A percentile compares a stretch with the other conserved stretches of the same genome.
Conservation (phyloP, 306 rosid genomes). For the Cicer arietinum region DNA sequence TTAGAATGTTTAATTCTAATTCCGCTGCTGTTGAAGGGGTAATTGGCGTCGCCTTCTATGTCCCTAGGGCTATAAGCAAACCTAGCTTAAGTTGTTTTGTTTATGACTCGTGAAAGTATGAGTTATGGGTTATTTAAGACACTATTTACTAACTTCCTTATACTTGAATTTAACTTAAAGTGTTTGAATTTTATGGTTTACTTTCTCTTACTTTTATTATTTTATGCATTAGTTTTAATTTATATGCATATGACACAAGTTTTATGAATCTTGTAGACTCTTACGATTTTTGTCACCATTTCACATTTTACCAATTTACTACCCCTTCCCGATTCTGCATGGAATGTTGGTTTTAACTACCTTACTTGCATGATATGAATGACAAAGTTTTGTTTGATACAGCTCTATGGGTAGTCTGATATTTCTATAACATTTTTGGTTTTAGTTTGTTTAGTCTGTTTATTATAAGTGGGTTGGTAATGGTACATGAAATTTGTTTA, state of each 20-base stretch:
- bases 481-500: slow-evolving; percentile 25
- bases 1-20: too few species aligned
- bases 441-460: slow-evolving; percentile 27
- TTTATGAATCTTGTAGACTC: not conserved
- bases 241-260: not conserved
- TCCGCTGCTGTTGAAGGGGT: too few species aligned
- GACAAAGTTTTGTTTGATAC: slow-evolving; percentile 7
- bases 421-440: slow-evolving; percentile 1
- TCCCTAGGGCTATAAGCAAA: too few species aligned
- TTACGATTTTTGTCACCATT: not conserved
- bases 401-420: slow-evolving; percentile 15
- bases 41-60: too few species aligned
- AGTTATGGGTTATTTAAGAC: not conserved
- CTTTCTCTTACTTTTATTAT: not conserved
- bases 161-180: not conserved
- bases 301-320: not conserved
- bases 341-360: too few species aligned
- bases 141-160: not conserved
- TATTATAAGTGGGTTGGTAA: slow-evolving; percentile 12
- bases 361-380: slow-evolving; percentile 1
- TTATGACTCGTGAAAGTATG: not conserved
- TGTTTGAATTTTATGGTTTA: not conserved
- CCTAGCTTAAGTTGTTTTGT: not conserved
- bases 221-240: not conserved
- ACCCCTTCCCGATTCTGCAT: not conserved